Percentiles rank a stretch among this genome's conserved stretches.
These are phyloP conservation scores for Saturnispora quitensis DNA, from an alignment of 805 yeast species.

Conservation along the genomic window DNA sequence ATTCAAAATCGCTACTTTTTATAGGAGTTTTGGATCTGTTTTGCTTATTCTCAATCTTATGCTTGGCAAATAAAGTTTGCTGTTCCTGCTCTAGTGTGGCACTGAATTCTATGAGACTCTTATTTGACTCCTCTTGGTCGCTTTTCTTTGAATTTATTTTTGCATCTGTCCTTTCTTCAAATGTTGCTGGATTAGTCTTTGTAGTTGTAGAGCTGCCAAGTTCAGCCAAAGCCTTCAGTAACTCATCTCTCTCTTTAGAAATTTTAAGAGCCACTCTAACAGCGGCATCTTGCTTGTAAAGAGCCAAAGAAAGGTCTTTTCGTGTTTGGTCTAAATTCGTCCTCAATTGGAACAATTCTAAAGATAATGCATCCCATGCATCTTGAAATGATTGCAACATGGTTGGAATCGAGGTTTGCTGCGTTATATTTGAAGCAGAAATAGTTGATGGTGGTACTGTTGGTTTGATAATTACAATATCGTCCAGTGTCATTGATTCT, in stretches of 20 bases:
- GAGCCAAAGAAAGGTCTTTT: conserved; percentile 65
- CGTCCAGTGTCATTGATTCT: conserved; percentile 48
- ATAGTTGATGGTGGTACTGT: conserved; percentile 13
- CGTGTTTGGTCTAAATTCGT: conserved; percentile 59
- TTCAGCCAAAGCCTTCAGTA: conserved; percentile 52
- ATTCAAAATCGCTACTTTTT: not conserved
- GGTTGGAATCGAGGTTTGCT: conserved; percentile 62
- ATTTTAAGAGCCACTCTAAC: conserved; percentile 73
- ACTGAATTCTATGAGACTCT: conserved; percentile 1
- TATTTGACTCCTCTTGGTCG: not conserved
- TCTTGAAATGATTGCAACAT: conserved; percentile 67
- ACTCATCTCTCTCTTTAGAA: conserved; percentile 67
- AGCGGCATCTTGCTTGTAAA: conserved; percentile 87
- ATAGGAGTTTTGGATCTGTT: conserved; percentile 2
- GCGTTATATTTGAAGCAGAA: conserved; percentile 14
- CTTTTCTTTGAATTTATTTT: conserved; percentile 6
- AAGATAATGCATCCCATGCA: conserved; percentile 82
- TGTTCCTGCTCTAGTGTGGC: conserved; percentile 4
- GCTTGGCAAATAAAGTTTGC: conserved; percentile 4
- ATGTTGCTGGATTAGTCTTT: conserved; percentile 12
- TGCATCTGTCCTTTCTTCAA: conserved; percentile 9
- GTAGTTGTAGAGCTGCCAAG: conserved; percentile 37
- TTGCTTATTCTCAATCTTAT: conserved; percentile 6
- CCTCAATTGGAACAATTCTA: conserved; percentile 70
- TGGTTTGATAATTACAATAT: conserved; percentile 38